Conservation (phyloP, 1,139 yeast genomes). For the Kodamaea sp. region DNA sequence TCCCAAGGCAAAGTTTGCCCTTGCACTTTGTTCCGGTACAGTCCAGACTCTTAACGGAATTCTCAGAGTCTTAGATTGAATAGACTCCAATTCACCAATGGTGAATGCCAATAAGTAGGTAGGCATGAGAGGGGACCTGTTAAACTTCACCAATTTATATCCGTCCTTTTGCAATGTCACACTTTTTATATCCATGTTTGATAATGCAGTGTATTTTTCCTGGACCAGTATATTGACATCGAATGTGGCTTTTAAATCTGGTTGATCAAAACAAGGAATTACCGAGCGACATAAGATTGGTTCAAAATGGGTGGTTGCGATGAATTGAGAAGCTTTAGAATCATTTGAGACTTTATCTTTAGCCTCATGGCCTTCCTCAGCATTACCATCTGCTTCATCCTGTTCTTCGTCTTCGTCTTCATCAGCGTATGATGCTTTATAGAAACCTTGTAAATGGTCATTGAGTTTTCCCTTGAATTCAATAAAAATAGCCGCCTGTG, state of each 20-base stretch:
- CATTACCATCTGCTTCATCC: too few species aligned
- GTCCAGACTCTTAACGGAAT: conserved; percentile 56
- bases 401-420: conserved; percentile 62
- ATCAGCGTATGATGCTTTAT: conserved; percentile 71
- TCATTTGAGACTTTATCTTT: too few species aligned
- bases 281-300: conserved; percentile 86
- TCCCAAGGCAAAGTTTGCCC: conserved; percentile 51
- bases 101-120: conserved; percentile 30
- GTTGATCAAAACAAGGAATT: conserved; percentile 83
- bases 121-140: conserved; percentile 24
- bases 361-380: too few species aligned
- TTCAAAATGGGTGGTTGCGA: conserved; percentile 84
- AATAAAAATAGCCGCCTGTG: conserved; percentile 47
- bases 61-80: conserved; percentile 28
- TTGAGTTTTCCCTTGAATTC: conserved; percentile 71
- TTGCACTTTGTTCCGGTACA: conserved; percentile 51
- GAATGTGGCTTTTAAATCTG: conserved; percentile 72
- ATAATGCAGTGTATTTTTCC: conserved; percentile 61
- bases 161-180: conserved; percentile 46
- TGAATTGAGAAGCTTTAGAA: too few species aligned
- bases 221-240: conserved; percentile 64
- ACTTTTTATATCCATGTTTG: conserved; percentile 73
- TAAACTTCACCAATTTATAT: conserved; percentile 51
- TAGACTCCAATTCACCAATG: conserved; percentile 37
- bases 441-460: conserved; percentile 70